phyloP scores from a whole-genome alignment of 495 filamentous ascomycete species.

The Daldinia concentrica region DNA sequence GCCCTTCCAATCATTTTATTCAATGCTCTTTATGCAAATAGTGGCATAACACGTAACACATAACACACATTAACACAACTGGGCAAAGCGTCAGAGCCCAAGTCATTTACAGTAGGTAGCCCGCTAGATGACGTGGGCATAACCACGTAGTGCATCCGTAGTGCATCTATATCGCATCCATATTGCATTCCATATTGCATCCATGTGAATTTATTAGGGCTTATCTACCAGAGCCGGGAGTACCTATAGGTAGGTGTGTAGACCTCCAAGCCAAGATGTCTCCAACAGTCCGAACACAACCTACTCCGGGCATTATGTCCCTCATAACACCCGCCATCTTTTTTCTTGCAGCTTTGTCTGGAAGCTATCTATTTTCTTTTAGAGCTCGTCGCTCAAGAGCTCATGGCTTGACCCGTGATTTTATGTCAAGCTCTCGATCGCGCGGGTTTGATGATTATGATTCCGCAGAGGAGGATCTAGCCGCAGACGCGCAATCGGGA shows the following conservation, averaged over 20 bases:
- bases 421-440: slow-evolving; percentile 6
- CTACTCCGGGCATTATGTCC: slow-evolving; percentile 36
- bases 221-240: slow-evolving; percentile 17
- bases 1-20: slow-evolving; percentile 17
- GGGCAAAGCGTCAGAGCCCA: slow-evolving; percentile 30
- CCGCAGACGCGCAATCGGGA: slow-evolving; percentile 4
- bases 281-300: slow-evolving; percentile 26
- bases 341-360: slow-evolving; percentile 34
- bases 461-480: slow-evolving; percentile 17
- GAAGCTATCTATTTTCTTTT: slow-evolving; percentile 32
- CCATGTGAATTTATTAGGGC: slow-evolving; percentile 24
- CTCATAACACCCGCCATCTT: slow-evolving; percentile 33
- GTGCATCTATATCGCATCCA: slow-evolving; percentile 7
- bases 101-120: slow-evolving; percentile 20
- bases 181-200: slow-evolving; percentile 11
- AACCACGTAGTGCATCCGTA: slow-evolving; percentile 15
- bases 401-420: slow-evolving; percentile 11
- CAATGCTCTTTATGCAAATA: slow-evolving; percentile 29
- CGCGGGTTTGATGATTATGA: slow-evolving; percentile 23
- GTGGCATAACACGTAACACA: slow-evolving; percentile 34
- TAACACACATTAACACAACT: slow-evolving; percentile 15
- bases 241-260: slow-evolving; percentile 36
- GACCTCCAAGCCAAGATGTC: slow-evolving; percentile 28
- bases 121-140: slow-evolving; percentile 33
- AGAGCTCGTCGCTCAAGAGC: slow-evolving; percentile 22